Percentiles rank a stretch among this genome's conserved stretches.
phyloP scores from a whole-genome alignment of 2,329 filamentous ascomycete species.

The Colletotrichum godetiae region DNA sequence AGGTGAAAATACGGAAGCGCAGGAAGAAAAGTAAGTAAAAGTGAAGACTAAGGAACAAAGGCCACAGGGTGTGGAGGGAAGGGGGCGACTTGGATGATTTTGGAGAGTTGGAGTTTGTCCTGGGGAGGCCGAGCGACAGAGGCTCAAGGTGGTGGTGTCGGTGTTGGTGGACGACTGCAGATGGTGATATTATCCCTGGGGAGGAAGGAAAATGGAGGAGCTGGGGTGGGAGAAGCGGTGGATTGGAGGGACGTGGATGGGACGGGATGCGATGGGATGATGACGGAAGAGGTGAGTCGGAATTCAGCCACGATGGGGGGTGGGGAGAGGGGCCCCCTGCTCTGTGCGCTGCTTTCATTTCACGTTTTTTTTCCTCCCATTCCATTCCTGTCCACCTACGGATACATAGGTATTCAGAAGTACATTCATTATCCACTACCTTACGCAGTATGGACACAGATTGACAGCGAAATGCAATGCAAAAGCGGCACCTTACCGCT shows the following conservation, averaged over 20 bases:
- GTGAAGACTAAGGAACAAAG: slow-evolving; percentile 2
- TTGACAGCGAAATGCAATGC: not conserved
- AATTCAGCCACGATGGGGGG: slow-evolving; percentile 32
- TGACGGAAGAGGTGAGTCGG: slow-evolving; percentile 33
- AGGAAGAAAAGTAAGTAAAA: not conserved
- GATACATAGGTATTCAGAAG: not conserved
- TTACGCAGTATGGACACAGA: too few species aligned
- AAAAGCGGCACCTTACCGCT: slow-evolving; percentile 12
- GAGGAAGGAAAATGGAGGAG: slow-evolving; percentile 3
- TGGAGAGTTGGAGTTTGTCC: slow-evolving; percentile 1
- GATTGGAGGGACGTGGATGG: slow-evolving; percentile 20
- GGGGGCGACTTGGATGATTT: not conserved
- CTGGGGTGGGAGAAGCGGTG: slow-evolving; percentile 15
- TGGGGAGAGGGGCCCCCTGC: not conserved
- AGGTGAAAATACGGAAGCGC: not conserved
- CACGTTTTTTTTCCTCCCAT: not conserved
- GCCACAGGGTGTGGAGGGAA: not conserved
- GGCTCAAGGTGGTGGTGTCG: not conserved
- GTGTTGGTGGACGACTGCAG: not conserved
- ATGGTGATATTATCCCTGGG: slow-evolving; percentile 25
- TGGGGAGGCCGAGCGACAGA: not conserved
- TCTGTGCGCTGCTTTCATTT: slow-evolving; percentile 18
- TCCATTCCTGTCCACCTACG: not conserved
- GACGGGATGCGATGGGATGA: slow-evolving; percentile 33
- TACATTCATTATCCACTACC: too few species aligned